A percentile compares a stretch with the other conserved stretches of the same genome.
These are phyloP conservation scores for Botrytis byssoidea DNA, from an alignment of 2,329 filamentous ascomycete genomes.

Conservation along the genomic window DNA sequence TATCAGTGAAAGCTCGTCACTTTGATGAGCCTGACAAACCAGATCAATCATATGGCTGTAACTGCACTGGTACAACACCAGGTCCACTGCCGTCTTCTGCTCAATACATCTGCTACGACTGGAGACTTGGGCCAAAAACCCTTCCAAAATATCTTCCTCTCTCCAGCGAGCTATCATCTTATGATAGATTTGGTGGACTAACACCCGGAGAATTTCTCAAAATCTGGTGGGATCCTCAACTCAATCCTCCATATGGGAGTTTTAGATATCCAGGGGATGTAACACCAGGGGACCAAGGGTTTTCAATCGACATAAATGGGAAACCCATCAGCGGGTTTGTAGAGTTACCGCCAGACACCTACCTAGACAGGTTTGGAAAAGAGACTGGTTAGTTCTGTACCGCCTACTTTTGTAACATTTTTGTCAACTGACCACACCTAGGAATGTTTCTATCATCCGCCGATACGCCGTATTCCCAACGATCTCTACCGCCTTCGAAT, in stretches of 20 bases:
- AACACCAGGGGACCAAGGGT: slow-evolving; percentile 3
- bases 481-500: slow-evolving; percentile 13
- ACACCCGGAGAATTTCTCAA: slow-evolving; percentile 11
- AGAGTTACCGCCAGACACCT: background rate
- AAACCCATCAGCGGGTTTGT: slow-evolving; percentile 12
- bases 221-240: slow-evolving; percentile 1
- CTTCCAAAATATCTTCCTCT: slow-evolving; percentile 15
- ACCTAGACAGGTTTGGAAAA: slow-evolving; percentile 19
- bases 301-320: slow-evolving; percentile 3
- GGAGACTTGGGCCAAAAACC: slow-evolving; percentile 11
- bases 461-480: slow-evolving; percentile 9
- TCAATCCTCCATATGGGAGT: background rate
- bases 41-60: background rate
- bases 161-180: slow-evolving; percentile 13
- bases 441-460: slow-evolving; percentile 9
- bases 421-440: background rate
- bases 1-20: background rate
- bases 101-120: slow-evolving; percentile 12
- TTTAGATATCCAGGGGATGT: background rate
- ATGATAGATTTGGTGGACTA: slow-evolving; percentile 15
- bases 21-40: background rate
- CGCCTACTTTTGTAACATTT: too few species aligned
- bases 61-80: slow-evolving; percentile 16
- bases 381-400: slow-evolving; percentile 2
- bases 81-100: background rate